phyloP scores from a whole-genome alignment of 768 basidiomycete genomes.

The Trametes sanguinea region DNA sequence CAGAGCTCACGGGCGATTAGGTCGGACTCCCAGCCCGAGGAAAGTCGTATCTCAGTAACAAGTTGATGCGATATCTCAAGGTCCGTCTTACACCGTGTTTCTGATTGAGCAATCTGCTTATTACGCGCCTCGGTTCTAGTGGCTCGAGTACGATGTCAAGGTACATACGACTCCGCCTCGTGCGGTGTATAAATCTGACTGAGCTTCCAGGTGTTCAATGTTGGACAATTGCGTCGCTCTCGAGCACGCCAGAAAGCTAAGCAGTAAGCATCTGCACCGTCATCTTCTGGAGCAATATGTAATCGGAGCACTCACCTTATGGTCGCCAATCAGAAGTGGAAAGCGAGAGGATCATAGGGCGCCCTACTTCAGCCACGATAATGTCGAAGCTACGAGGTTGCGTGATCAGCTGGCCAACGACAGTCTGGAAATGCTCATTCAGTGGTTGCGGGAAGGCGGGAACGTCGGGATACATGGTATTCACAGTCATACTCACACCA shows the following conservation, averaged over 20 bases:
- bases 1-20: slow-evolving; percentile 39
- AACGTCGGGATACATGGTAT: slow-evolving; percentile 97
- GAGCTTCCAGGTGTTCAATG: slow-evolving; percentile 84
- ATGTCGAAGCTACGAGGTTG: slow-evolving; percentile 70
- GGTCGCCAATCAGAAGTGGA: slow-evolving; percentile 55
- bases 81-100: slow-evolving; percentile 40
- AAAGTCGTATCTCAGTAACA: slow-evolving; percentile 98
- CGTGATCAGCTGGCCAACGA: slow-evolving; percentile 88
- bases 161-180: slow-evolving; percentile 38
- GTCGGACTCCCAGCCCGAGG: slow-evolving; percentile 97
- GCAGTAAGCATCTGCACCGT: slow-evolving; percentile 46
- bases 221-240: slow-evolving; percentile 88
- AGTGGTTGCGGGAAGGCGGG: slow-evolving; percentile 92
- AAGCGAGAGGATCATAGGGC: slow-evolving; percentile 91
- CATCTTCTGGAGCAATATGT: neutral
- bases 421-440: slow-evolving; percentile 91
- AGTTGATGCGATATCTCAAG: slow-evolving; percentile 93
- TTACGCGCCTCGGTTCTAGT: slow-evolving; percentile 48
- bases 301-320: neutral
- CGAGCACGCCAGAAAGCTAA: slow-evolving; percentile 81
- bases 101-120: neutral
- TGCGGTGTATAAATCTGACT: neutral
- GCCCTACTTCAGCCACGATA: slow-evolving; percentile 86
- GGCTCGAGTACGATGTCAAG: slow-evolving; percentile 98
- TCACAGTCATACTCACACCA: slow-evolving; percentile 20